Evolutionary conservation across 2,329 filamentous ascomycete genomes (phyloP).

Genomic region (Ophiostoma ulmi): DNA sequence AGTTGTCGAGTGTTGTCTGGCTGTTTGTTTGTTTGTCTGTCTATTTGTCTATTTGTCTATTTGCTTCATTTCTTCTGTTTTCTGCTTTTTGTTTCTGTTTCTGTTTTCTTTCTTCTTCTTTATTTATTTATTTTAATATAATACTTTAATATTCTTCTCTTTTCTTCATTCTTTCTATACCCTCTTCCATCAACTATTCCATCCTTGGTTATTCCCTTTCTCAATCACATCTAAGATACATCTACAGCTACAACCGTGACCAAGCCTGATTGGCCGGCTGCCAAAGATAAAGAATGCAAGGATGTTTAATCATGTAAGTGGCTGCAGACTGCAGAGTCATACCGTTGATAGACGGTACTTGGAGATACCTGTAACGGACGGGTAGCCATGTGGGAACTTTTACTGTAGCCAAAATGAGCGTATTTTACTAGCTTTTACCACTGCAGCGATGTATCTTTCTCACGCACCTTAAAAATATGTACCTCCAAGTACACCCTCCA

Average conservation of each 20-base stretch:
- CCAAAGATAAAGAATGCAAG: constrained; percentile 3
- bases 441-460: not conserved
- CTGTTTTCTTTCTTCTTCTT: not conserved
- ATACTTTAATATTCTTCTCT: not conserved
- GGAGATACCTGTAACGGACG: not conserved
- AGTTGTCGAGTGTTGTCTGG: not conserved
- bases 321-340: constrained; percentile 13
- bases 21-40: too few relatives aligned
- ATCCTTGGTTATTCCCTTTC: not conserved
- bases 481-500: constrained; percentile 14
- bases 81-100: not conserved
- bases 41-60: too few relatives aligned
- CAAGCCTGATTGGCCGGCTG: not conserved
- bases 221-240: not conserved
- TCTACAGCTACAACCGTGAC: not conserved
- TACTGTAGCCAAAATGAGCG: too few relatives aligned
- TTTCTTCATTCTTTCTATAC: not conserved
- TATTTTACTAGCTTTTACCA: not conserved
- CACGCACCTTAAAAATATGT: not conserved
- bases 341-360: not conserved
- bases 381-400: not conserved
- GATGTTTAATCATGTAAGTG: constrained; percentile 1
- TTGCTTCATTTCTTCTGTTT: not conserved
- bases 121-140: not conserved
- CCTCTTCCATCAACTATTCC: not conserved